These are phyloP conservation scores for Coprinopsis cinerea DNA, from an alignment of 768 basidiomycete genomes.

Conservation along the genomic window DNA sequence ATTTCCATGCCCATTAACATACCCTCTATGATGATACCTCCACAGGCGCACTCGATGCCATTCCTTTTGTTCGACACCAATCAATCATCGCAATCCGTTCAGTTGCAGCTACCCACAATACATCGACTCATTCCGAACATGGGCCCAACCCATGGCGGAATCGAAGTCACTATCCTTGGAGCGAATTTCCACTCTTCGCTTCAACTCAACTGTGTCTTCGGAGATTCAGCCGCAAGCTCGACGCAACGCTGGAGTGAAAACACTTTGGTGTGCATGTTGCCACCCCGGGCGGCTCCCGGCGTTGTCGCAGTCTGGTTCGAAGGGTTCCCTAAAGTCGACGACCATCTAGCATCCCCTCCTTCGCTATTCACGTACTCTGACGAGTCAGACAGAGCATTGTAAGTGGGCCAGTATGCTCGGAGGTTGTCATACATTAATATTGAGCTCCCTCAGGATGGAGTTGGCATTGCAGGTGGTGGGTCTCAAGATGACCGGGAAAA, in stretches of 20 bases:
- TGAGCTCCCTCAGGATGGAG: constrained; percentile 68
- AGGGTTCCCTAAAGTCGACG: constrained; percentile 59
- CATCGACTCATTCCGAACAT: constrained; percentile 79
- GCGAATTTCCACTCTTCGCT: constrained; percentile 78
- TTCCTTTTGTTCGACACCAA: constrained; percentile 57
- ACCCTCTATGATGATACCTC: constrained; percentile 22
- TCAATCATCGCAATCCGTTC: constrained; percentile 39
- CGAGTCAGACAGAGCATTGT: constrained; percentile 85
- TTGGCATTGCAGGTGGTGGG: constrained; percentile 93
- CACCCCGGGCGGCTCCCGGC: constrained; percentile 75
- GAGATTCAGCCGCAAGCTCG: constrained; percentile 72
- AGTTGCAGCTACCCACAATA: constrained; percentile 62
- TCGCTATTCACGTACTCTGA: constrained; percentile 87
- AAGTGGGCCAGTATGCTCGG: constrained; percentile 27
- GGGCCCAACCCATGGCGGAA: constrained; percentile 88
- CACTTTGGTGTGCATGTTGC: constrained; percentile 86
- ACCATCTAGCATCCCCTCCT: constrained; percentile 41
- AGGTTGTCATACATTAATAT: constrained; percentile 10
- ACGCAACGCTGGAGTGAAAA: constrained; percentile 92
- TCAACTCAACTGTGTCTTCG: constrained; percentile 78
- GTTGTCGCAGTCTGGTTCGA: constrained; percentile 89
- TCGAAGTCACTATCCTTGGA: constrained; percentile 91
- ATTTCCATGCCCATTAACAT: constrained; percentile 17
- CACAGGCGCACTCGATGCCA: constrained; percentile 39
- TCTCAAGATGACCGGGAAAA: constrained; percentile 92